A percentile compares a stretch with the other conserved stretches of the same genome.
Evolutionary conservation across 495 filamentous ascomycete genomes (phyloP).

Genomic region (Aspergillus nanangensis): DNA sequence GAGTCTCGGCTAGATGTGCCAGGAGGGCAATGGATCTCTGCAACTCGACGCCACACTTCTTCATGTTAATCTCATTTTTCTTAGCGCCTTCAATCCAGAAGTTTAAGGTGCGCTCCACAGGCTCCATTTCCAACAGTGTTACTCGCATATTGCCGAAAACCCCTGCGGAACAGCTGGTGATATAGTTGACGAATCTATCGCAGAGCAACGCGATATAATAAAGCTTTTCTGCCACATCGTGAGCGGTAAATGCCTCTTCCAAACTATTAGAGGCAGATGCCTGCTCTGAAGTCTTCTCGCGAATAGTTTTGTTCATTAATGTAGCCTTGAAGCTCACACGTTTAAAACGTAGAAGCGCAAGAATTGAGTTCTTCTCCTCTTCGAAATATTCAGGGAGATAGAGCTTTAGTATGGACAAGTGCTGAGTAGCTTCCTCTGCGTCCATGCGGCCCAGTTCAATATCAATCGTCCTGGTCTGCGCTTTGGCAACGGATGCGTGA

Average conservation of each 20-base stretch:
- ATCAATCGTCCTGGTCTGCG: constrained; percentile 90
- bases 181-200: constrained; percentile 74
- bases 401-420: constrained; percentile 77
- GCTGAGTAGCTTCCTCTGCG: constrained; percentile 82
- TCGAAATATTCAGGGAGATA: constrained; percentile 89
- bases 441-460: constrained; percentile 83
- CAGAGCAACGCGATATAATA: constrained; percentile 79
- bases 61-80: constrained; percentile 81
- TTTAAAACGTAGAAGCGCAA: constrained; percentile 81
- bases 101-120: constrained; percentile 85
- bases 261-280: constrained; percentile 52
- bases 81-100: constrained; percentile 81
- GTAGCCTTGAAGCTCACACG: constrained; percentile 84
- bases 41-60: constrained; percentile 73
- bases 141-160: constrained; percentile 71
- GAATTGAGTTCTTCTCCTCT: constrained; percentile 72
- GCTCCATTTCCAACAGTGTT: constrained; percentile 83
- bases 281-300: constrained; percentile 62
- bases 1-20: constrained; percentile 75
- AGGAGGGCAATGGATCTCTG: constrained; percentile 78
- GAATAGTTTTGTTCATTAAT: constrained; percentile 73
- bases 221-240: constrained; percentile 79
- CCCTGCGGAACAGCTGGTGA: constrained; percentile 69
- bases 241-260: constrained; percentile 72
- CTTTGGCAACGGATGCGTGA: constrained; percentile 80